These are phyloP conservation scores for Mrakia hoshinonis DNA, from an alignment of 768 basidiomycete genomes.

Conservation along the genomic window DNA sequence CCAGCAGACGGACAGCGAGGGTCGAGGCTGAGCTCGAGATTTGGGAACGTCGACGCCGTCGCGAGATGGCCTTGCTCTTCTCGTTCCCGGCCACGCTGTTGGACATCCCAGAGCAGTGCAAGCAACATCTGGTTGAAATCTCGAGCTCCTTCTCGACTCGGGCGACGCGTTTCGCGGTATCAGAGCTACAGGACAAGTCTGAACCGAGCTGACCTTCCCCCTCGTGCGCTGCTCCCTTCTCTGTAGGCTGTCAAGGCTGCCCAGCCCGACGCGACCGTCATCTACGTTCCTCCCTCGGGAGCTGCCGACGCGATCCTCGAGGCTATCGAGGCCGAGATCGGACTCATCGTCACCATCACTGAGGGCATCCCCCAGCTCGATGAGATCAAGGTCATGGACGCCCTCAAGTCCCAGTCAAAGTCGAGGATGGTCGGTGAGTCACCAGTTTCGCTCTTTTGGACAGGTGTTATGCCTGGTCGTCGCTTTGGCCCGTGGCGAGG, in stretches of 20 bases:
- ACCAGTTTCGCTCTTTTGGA: neutral
- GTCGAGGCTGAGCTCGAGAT: no score
- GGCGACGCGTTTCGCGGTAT: no score
- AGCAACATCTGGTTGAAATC: no score
- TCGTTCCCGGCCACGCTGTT: no score
- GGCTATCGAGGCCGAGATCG: slow-evolving; percentile 96
- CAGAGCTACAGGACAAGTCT: no score
- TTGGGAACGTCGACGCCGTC: no score
- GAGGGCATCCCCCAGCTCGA: slow-evolving; percentile 98
- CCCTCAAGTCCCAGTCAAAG: slow-evolving; percentile 83
- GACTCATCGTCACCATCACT: slow-evolving; percentile 93
- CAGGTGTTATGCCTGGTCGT: neutral
- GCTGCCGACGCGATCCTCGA: slow-evolving; percentile 97
- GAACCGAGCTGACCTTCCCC: neutral
- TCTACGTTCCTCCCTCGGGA: slow-evolving; percentile 94
- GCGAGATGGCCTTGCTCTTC: no score
- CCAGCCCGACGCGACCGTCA: slow-evolving; percentile 83
- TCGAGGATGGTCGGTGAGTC: slow-evolving; percentile 75
- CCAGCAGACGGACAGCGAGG: no score
- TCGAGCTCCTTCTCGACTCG: no score
- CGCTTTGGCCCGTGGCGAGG: no score
- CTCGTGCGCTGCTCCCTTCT: neutral
- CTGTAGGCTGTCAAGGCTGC: slow-evolving; percentile 75
- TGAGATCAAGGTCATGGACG: slow-evolving; percentile 90
- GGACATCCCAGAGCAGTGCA: no score